A percentile compares a stretch with the other conserved stretches of the same genome.
These are phyloP conservation scores for Thamnidium elegans DNA, from an alignment of 192 early-diverging fungal species.

Conservation along the genomic window DNA sequence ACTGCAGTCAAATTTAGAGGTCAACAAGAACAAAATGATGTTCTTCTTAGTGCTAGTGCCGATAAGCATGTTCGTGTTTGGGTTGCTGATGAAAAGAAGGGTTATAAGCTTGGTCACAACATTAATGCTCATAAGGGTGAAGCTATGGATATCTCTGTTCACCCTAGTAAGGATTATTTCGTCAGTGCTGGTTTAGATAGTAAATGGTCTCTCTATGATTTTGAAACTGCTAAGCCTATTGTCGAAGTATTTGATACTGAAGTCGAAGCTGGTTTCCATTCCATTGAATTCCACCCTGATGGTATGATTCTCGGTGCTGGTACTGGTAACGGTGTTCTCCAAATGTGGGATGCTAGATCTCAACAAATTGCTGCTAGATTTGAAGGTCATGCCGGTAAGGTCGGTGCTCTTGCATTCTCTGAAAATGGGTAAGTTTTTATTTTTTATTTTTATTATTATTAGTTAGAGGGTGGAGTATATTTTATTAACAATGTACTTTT, in stretches of 20 bases:
- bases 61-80: conserved; percentile 85
- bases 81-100: conserved; percentile 44
- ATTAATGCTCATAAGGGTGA: conserved; percentile 69
- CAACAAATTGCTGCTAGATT: conserved; percentile 66
- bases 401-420: conserved; percentile 78
- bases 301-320: conserved; percentile 84
- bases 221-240: conserved; percentile 59
- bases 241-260: conserved; percentile 39
- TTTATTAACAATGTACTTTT: not conserved
- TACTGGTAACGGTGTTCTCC: conserved; percentile 63
- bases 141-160: conserved; percentile 71
- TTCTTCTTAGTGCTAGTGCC: conserved; percentile 68
- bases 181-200: conserved; percentile 71
- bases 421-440: conserved; percentile 79
- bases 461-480: not conserved
- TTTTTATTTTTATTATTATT: not conserved
- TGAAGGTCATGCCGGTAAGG: conserved; percentile 55
- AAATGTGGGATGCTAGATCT: conserved; percentile 83
- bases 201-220: conserved; percentile 78
- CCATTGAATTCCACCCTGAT: conserved; percentile 86
- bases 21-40: conserved; percentile 45
- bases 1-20: conserved; percentile 67
- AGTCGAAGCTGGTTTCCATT: conserved; percentile 52
- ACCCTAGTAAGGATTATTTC: conserved; percentile 81
- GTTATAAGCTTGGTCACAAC: conserved; percentile 46